Conservation (phyloP, 257 asterid genomes). For the Dorcoceras hygrometricum region DNA sequence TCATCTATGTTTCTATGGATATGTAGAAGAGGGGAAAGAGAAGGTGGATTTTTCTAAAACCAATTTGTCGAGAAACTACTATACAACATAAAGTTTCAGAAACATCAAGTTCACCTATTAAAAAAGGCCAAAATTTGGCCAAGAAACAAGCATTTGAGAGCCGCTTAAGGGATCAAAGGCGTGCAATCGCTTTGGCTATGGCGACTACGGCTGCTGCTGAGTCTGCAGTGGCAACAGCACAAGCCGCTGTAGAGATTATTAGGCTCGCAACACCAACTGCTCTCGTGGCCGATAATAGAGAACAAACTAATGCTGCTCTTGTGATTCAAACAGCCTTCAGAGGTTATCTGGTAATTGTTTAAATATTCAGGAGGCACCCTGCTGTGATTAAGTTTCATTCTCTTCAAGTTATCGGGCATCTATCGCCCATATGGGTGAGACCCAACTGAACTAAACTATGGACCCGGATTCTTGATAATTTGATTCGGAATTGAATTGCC, state of each 20-base stretch:
- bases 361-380: too few species aligned
- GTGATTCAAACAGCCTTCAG: slow-evolving; percentile 69
- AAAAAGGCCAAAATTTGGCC: slow-evolving; percentile 17
- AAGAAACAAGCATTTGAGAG: slow-evolving; percentile 23
- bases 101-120: slow-evolving; percentile 9
- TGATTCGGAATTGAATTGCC: too few species aligned
- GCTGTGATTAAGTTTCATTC: too few species aligned
- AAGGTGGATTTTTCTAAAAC: slow-evolving; percentile 67
- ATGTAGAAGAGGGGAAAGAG: slow-evolving; percentile 62
- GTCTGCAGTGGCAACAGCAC: slow-evolving; percentile 51
- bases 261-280: slow-evolving; percentile 33
- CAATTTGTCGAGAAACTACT: slow-evolving; percentile 46
- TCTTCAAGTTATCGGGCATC: too few species aligned
- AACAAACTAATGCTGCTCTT: slow-evolving; percentile 46
- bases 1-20: not conserved
- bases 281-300: slow-evolving; percentile 1
- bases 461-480: too few species aligned
- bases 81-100: slow-evolving; percentile 46
- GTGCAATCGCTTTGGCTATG: slow-evolving; percentile 43
- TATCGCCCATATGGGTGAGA: too few species aligned
- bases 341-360: slow-evolving; percentile 67
- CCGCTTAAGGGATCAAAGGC: slow-evolving; percentile 23
- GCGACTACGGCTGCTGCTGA: slow-evolving; percentile 49
- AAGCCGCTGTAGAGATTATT: slow-evolving; percentile 50
- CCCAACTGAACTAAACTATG: too few species aligned